Base-by-base conservation (phyloP, 2,329 filamentous ascomycete species). In the Sporothrix sp. region DNA sequence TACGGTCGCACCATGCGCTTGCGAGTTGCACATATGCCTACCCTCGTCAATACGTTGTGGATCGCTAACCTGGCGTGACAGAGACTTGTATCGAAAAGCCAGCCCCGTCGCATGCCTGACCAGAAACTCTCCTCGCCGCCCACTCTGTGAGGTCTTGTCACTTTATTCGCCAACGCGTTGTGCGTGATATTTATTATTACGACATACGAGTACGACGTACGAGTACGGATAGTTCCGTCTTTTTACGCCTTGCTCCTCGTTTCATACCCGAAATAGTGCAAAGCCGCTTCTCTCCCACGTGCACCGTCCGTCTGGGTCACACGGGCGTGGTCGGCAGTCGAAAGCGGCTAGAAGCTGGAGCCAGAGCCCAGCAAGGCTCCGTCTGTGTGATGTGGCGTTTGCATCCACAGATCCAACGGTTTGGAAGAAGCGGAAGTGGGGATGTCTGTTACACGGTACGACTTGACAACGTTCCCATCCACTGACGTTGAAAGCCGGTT, bases 1-100 rank as follows among this genome's bases (percentile, higher is more conserved):
- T 48, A 45, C 51, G 18, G 52, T 56, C 49, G 54, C 54, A 52
- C 49, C 46, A 56, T 56, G 49, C 51, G 13, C 42, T 45, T 47
- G 40, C 28, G 38, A 50, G 54, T 50, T 47, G 48, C 54, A 52
- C 39, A 54, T 50, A 53, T 55, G 32, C 30, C 50, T 25, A 43
- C 39, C 54, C 54, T 43, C 33, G 54, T 52, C 54, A 48, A 56
- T 54, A 51, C 46, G 32, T 18, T 25, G 25, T 25, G 25, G 27
- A 38, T 38, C 23, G 13, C 14, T 40, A 46, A 44, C 49, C 42
- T 47, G 49, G 33, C 44, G 52, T 50, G 35, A 40, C 52, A 52
- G 40, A 47, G 23, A 36, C 16, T 32, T 54, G 52, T 49, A 28
- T 56, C 52, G 47, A 52, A 48, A 37, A 33, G 25, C 23, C 18